Percentiles rank a stretch among this genome's conserved stretches.
phyloP scores from a whole-genome alignment of 75 land plant genomes.

The Picea glauca region DNA sequence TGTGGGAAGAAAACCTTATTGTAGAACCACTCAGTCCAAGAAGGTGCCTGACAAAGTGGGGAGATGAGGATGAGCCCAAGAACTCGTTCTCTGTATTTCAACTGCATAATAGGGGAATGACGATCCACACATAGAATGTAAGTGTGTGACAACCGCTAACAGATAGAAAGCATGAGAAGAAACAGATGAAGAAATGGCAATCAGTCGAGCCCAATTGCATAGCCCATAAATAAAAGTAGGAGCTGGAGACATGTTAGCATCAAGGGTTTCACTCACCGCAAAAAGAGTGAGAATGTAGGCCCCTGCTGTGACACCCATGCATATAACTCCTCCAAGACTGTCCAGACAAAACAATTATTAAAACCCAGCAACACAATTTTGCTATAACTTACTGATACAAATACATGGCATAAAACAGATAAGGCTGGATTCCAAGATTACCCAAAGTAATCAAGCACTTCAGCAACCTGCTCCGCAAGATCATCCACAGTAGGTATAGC shows the following conservation, averaged over 20 bases:
- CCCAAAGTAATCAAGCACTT: slow-evolving; percentile 85
- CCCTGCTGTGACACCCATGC: slow-evolving; percentile 93
- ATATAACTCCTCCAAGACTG: slow-evolving; percentile 82
- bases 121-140: background rate
- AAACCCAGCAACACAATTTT: background rate
- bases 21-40: slow-evolving; percentile 95
- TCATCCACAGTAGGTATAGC: slow-evolving; percentile 62
- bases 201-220: background rate
- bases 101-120: slow-evolving; percentile 31
- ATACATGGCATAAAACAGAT: background rate
- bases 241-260: background rate
- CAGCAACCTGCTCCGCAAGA: slow-evolving; percentile 87
- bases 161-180: slow-evolving; percentile 2
- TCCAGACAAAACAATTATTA: background rate
- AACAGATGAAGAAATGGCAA: background rate
- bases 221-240: background rate
- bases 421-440: slow-evolving; percentile 7
- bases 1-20: slow-evolving; percentile 61
- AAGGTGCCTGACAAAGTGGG: slow-evolving; percentile 79
- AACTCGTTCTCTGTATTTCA: slow-evolving; percentile 75
- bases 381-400: background rate
- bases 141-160: background rate
- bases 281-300: slow-evolving; percentile 88
- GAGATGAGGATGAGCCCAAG: slow-evolving; percentile 86
- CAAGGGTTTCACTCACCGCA: slow-evolving; percentile 52